Evolutionary conservation across 768 basidiomycete genomes (phyloP).

Genomic region (Agaricus sinodeliciosus): DNA sequence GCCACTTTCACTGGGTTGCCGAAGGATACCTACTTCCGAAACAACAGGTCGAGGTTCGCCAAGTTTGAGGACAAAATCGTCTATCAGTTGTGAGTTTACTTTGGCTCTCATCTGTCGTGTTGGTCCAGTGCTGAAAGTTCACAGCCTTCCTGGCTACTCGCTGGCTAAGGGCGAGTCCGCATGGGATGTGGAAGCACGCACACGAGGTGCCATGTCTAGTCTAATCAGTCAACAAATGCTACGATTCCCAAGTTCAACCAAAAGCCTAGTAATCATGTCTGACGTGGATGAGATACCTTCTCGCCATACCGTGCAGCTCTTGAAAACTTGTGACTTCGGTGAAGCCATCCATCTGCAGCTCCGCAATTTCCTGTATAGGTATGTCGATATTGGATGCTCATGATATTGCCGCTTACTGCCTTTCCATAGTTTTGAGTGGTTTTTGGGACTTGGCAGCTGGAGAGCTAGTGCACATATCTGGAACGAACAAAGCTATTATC

Average conservation of each 20-base stretch:
- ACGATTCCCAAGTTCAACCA: slow-evolving; percentile 21
- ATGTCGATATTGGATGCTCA: neutral
- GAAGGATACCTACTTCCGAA: slow-evolving; percentile 44
- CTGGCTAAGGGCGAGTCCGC: slow-evolving; percentile 35
- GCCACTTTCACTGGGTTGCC: slow-evolving; percentile 55
- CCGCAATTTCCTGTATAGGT: slow-evolving; percentile 56
- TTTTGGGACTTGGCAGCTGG: slow-evolving; percentile 47
- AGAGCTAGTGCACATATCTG: slow-evolving; percentile 47
- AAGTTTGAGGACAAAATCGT: slow-evolving; percentile 49
- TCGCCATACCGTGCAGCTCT: slow-evolving; percentile 40
- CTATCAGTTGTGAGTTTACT: slow-evolving; percentile 35
- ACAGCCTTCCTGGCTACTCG: slow-evolving; percentile 39
- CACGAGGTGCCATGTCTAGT: slow-evolving; percentile 42
- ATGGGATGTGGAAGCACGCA: slow-evolving; percentile 43
- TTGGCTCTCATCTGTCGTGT: neutral
- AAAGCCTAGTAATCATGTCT: slow-evolving; percentile 50
- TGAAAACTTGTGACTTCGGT: slow-evolving; percentile 48
- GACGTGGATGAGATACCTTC: slow-evolving; percentile 61
- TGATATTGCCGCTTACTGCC: neutral
- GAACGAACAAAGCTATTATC: slow-evolving; percentile 36
- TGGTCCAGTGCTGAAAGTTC: neutral
- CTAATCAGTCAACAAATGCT: slow-evolving; percentile 34
- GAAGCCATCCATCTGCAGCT: slow-evolving; percentile 52
- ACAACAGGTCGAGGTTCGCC: slow-evolving; percentile 37
- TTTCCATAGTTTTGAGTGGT: slow-evolving; percentile 46